These are phyloP conservation scores for Xanthoconium stramineum DNA, from an alignment of 768 basidiomycete species.

Conservation along the genomic window DNA sequence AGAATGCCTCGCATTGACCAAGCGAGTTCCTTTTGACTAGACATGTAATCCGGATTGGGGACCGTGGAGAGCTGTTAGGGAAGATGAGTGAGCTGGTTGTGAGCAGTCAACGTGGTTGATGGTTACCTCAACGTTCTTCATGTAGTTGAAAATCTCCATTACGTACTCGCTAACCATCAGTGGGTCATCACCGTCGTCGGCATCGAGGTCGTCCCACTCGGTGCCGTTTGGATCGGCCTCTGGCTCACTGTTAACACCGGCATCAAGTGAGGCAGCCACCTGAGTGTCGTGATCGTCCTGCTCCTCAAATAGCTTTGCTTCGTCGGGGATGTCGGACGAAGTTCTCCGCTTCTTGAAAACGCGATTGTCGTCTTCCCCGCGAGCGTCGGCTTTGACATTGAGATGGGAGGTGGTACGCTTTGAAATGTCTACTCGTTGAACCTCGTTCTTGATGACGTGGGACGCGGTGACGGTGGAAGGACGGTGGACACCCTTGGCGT, in stretches of 20 bases:
- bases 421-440: slow-evolving; percentile 26
- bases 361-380: slow-evolving; percentile 56
- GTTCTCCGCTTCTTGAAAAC: slow-evolving; percentile 74
- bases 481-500: slow-evolving; percentile 20
- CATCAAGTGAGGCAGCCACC: slow-evolving; percentile 42
- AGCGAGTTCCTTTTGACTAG: slow-evolving; percentile 72
- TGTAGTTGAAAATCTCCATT: slow-evolving; percentile 87
- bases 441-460: slow-evolving; percentile 26
- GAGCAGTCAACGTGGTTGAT: not conserved
- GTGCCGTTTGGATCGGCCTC: slow-evolving; percentile 65
- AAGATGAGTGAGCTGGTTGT: not conserved
- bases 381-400: slow-evolving; percentile 31
- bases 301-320: slow-evolving; percentile 43
- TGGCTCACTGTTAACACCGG: slow-evolving; percentile 40
- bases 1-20: slow-evolving; percentile 91
- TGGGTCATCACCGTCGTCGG: slow-evolving; percentile 89
- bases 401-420: slow-evolving; percentile 34
- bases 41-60: slow-evolving; percentile 85
- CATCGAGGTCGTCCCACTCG: slow-evolving; percentile 90
- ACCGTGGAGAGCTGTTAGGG: slow-evolving; percentile 62
- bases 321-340: slow-evolving; percentile 58
- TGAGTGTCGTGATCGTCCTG: slow-evolving; percentile 32
- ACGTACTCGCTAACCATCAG: slow-evolving; percentile 98
- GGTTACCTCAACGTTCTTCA: slow-evolving; percentile 79
- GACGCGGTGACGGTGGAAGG: slow-evolving; percentile 26